Conservation (phyloP, 257 asterid genomes). For the Orobanche coerulescens region DNA sequence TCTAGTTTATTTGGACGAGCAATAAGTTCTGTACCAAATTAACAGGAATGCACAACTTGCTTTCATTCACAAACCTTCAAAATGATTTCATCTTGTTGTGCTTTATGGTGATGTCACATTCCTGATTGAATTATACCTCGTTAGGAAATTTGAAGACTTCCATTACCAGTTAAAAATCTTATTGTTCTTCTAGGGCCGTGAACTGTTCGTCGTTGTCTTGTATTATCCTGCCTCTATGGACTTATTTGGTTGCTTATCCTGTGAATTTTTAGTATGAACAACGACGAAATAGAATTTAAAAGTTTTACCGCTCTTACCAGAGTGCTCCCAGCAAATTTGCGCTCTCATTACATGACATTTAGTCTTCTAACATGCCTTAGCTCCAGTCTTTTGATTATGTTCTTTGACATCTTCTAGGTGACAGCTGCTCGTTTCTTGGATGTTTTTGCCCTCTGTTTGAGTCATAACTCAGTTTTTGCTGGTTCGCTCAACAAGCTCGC, state of each 20-base stretch:
- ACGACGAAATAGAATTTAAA: background rate
- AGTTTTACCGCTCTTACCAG: too few species aligned
- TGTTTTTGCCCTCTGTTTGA: constrained; percentile 72
- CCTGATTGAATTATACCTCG: too few species aligned
- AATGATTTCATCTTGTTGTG: too few species aligned
- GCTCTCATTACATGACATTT: background rate
- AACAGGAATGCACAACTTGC: constrained; percentile 9
- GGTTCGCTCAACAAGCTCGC: constrained; percentile 80
- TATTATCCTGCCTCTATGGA: too few species aligned
- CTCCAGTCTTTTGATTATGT: constrained; percentile 4
- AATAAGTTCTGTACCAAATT: constrained; percentile 13
- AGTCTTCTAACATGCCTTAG: background rate
- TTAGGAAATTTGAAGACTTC: background rate
- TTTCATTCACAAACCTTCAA: too few species aligned
- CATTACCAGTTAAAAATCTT: background rate
- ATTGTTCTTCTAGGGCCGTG: background rate
- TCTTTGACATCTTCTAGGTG: constrained; percentile 40
- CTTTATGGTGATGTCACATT: too few species aligned
- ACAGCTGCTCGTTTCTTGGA: constrained; percentile 79
- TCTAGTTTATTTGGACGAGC: constrained; percentile 6
- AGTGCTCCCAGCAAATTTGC: background rate
- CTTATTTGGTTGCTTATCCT: background rate
- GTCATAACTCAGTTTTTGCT: constrained; percentile 76
- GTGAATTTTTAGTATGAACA: background rate
- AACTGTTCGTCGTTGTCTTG: too few species aligned